Base-by-base conservation (phyloP, 805 yeast genomes). In the Dipodascus geniculatus region DNA sequence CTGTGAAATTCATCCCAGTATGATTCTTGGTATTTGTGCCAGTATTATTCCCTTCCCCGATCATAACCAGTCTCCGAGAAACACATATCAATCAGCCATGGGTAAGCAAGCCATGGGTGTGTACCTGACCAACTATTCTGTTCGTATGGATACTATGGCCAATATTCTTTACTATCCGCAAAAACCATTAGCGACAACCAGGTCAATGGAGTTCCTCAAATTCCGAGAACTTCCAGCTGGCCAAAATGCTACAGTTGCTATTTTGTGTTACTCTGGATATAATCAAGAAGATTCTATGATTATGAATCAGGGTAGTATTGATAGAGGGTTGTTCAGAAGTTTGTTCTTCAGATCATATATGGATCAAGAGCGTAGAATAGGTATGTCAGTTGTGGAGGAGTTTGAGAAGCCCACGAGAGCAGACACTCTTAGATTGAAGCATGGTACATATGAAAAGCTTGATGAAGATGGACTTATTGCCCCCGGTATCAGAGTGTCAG, bases 61-160 rank as follows among this genome's bases (percentile, higher is more conserved):
- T 73, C 99, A 93, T 71, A 93, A 93, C 71, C 99, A 93, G 76
- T 90, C 97, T 56, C 99, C 99, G 56, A 91, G 99, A 82, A 93
- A 93, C 68, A 93, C 99, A 2, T 93, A 93, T 71, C 99, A 93
- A 75, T 90, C 96, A 68, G 99, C 99, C 59, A 93, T 93, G 99
- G 99, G 99, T 81, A 93, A 93, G 72, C 99, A 93, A 74, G 99
- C 99, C 55, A 93, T 93, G 99, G 99, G 99, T 68, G 98, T 93
- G 8, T 91, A 87, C 70, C 77, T 91, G 64, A 93, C 99, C 2
- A 93, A 93, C 67, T 93, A 91, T 70, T 80, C 84, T 55, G 96
- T 91, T 52, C 87, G 99, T 73, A 93, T 93, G 99, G 99, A 93
- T 71, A 93, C 99, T 1, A 93, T 93, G 99, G 97, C 99, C 8